These are phyloP conservation scores for Rhizoclosmatium globosum DNA, from an alignment of 192 early-diverging fungal genomes.

Conservation along the genomic window DNA sequence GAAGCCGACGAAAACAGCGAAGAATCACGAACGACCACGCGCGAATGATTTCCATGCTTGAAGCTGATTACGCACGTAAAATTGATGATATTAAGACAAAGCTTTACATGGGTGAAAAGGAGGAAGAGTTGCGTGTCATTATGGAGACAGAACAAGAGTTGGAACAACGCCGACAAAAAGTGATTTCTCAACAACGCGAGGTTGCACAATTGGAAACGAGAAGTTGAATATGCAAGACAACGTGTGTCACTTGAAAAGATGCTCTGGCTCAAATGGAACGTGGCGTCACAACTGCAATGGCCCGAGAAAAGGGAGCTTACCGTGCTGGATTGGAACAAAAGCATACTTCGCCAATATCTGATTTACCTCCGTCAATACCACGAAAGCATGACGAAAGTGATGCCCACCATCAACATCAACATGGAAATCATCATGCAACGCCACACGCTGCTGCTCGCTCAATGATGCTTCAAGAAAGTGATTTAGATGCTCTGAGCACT, in stretches of 20 bases:
- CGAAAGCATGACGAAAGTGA: not conserved
- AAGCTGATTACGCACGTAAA: slow-evolving; percentile 26
- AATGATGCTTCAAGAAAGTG: not conserved
- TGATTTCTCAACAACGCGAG: slow-evolving; percentile 16
- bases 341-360: not conserved
- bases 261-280: slow-evolving; percentile 35
- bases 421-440: not conserved
- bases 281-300: slow-evolving; percentile 21
- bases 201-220: slow-evolving; percentile 16
- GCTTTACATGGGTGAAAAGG: slow-evolving; percentile 25
- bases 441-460: not conserved
- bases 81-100: slow-evolving; percentile 15
- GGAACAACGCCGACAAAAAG: not conserved
- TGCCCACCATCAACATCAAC: not conserved
- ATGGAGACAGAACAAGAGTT: slow-evolving; percentile 26
- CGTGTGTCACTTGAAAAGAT: slow-evolving; percentile 15
- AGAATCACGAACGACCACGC: slow-evolving; percentile 17
- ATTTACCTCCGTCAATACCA: not conserved
- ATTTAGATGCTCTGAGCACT: not conserved
- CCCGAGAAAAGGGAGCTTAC: not conserved
- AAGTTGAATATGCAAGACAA: slow-evolving; percentile 6
- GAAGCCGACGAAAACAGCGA: slow-evolving; percentile 17
- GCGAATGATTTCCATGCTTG: slow-evolving; percentile 14
- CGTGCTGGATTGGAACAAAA: not conserved
- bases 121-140: slow-evolving; percentile 19